Evolutionary conservation across 2,329 filamentous ascomycete genomes (phyloP).

Genomic region (Penicillium nordicum): DNA sequence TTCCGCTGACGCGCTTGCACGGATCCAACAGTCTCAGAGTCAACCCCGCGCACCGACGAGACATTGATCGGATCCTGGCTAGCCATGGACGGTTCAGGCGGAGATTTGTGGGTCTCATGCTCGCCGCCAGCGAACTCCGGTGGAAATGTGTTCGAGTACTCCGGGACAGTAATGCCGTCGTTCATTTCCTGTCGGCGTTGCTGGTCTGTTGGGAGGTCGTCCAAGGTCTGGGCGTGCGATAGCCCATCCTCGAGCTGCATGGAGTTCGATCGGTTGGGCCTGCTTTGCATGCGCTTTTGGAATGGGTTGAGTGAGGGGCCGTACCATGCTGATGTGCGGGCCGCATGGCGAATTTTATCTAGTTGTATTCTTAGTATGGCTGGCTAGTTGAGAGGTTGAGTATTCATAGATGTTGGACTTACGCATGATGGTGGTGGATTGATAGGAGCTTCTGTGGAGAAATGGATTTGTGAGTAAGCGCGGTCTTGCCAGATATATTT

Average conservation of each 20-base stretch:
- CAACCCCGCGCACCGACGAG: conserved; percentile 13
- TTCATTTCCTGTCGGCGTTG: conserved; percentile 26
- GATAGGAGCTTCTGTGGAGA: neutral
- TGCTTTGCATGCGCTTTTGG: conserved; percentile 34
- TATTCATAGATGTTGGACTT: neutral
- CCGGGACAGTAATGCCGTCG: conserved; percentile 21
- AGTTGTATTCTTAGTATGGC: conserved; percentile 5
- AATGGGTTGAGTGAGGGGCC: conserved; percentile 42
- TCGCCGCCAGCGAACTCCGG: conserved; percentile 26
- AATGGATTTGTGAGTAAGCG: neutral
- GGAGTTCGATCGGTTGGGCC: conserved; percentile 20
- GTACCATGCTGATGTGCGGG: conserved; percentile 42
- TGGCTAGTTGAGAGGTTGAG: neutral
- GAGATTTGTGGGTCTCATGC: conserved; percentile 7
- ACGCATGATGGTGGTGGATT: conserved; percentile 1
- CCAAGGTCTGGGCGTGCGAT: conserved; percentile 20
- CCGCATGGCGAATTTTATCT: conserved; percentile 42
- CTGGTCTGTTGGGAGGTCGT: conserved; percentile 24
- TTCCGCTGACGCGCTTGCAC: conserved; percentile 28
- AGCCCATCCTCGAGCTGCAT: conserved; percentile 33
- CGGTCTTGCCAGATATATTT: neutral
- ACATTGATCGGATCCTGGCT: conserved; percentile 35
- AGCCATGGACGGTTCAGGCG: conserved; percentile 23
- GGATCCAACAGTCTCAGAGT: conserved; percentile 9
- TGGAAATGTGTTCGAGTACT: conserved; percentile 27